These are phyloP conservation scores for Hawksworthiomyces lignivorus DNA, from an alignment of 2,329 filamentous ascomycete species.

Conservation along the genomic window DNA sequence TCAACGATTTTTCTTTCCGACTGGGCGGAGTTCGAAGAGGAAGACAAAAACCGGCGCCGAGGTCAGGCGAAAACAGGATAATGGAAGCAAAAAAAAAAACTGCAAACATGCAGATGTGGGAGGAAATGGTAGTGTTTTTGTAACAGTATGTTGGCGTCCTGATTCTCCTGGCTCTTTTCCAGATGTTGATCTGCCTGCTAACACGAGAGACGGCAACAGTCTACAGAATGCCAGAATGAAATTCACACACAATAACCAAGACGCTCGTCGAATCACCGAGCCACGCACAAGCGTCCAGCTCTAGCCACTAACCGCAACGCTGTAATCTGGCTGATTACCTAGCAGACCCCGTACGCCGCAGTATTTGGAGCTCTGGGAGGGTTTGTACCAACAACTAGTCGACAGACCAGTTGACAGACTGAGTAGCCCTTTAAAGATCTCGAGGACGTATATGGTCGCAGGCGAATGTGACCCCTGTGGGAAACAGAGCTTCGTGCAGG, in stretches of 20 bases:
- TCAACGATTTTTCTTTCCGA: background rate
- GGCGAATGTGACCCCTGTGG: no score
- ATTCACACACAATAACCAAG: background rate
- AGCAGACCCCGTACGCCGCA: no score
- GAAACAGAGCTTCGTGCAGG: no score
- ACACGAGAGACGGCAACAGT: background rate
- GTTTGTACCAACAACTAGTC: no score
- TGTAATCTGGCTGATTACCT: no score
- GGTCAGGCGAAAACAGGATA: background rate
- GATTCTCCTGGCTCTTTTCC: background rate
- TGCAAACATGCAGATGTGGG: conserved; percentile 9
- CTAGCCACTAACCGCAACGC: no score
- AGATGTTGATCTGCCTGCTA: background rate
- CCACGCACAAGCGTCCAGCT: background rate
- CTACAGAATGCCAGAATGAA: conserved; percentile 5
- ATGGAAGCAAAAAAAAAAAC: background rate
- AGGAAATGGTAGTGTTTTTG: conserved; percentile 14
- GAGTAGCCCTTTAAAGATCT: no score
- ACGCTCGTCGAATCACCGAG: background rate
- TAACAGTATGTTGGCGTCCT: conserved; percentile 4
- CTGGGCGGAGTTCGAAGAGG: no score
- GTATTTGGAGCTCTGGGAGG: no score
- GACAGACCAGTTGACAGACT: no score
- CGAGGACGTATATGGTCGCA: no score
- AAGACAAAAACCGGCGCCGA: background rate